phyloP scores from a whole-genome alignment of 164 flowering plant species.

The Annona squamosa region DNA sequence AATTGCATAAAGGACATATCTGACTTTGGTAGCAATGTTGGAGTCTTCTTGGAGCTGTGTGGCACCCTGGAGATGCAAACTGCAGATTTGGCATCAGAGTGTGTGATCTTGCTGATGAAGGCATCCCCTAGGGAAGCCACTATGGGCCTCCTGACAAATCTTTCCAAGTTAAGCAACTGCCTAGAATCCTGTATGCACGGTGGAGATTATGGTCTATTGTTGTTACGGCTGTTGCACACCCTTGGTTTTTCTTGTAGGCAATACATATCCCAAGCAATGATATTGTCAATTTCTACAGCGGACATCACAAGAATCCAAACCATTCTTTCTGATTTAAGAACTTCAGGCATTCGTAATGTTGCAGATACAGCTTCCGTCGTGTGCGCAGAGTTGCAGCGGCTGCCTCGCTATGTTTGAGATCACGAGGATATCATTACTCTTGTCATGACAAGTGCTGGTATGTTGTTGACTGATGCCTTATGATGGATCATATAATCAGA shows the following conservation, averaged over 20 bases:
- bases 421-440: not conserved
- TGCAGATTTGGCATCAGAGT: conserved; percentile 86
- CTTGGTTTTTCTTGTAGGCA: conserved; percentile 74
- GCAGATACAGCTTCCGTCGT: conserved; percentile 53
- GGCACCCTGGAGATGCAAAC: conserved; percentile 29
- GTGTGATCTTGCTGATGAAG: conserved; percentile 59
- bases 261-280: conserved; percentile 74
- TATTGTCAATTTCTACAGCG: conserved; percentile 49
- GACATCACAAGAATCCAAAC: conserved; percentile 64
- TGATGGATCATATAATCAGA: not conserved
- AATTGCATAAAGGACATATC: conserved; percentile 61
- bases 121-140: conserved; percentile 89
- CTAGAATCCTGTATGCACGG: conserved; percentile 47
- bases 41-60: conserved; percentile 63
- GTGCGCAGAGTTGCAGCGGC: conserved; percentile 62
- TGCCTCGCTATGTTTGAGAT: conserved; percentile 55
- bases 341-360: conserved; percentile 33
- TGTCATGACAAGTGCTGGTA: not conserved
- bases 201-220: conserved; percentile 24
- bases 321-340: conserved; percentile 46
- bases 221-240: conserved; percentile 63
- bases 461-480: not conserved
- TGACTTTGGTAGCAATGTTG: conserved; percentile 65
- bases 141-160: conserved; percentile 64
- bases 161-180: conserved; percentile 47